Evolutionary conservation across 2,329 filamentous ascomycete species (phyloP).

Genomic region (Venturiaceae sp.): DNA sequence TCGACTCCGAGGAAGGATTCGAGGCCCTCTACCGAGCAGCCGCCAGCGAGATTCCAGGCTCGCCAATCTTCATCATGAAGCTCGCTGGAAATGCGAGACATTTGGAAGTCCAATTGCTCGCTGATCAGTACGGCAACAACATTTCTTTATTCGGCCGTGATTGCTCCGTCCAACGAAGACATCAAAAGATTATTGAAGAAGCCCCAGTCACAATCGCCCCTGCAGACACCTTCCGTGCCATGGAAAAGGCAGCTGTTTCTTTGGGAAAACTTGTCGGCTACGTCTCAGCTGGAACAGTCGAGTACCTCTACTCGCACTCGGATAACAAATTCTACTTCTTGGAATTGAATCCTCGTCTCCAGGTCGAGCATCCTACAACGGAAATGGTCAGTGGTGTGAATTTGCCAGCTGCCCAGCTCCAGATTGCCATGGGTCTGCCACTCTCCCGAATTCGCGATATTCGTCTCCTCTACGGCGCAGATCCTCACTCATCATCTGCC

Average conservation of each 20-base stretch:
- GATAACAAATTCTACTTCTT: constrained; percentile 99
- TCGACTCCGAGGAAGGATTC: constrained; percentile 75
- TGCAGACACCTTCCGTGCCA: constrained; percentile 77
- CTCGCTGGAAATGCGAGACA: constrained; percentile 91
- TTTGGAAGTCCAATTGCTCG: constrained; percentile 92
- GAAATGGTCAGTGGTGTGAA: constrained; percentile 99
- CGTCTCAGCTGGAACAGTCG: constrained; percentile 95
- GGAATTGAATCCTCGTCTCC: constrained; percentile 95
- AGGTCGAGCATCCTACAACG: constrained; percentile 98
- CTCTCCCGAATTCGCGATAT: constrained; percentile 95
- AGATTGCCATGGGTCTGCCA: constrained; percentile 97
- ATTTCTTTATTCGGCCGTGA: constrained; percentile 98
- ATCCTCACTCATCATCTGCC: constrained; percentile 73
- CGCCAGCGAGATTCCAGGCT: constrained; percentile 93
- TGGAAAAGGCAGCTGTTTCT: constrained; percentile 94
- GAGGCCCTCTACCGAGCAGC: constrained; percentile 86
- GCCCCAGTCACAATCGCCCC: constrained; percentile 95
- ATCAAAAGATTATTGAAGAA: constrained; percentile 99
- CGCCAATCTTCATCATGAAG: constrained; percentile 99
- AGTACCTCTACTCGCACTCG: constrained; percentile 95
- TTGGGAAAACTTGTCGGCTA: constrained; percentile 92
- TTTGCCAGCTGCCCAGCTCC: constrained; percentile 90
- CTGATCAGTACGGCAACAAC: constrained; percentile 99
- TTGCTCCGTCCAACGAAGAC: constrained; percentile 94
- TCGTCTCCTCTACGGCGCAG: constrained; percentile 87